A percentile compares a stretch with the other conserved stretches of the same genome.
Evolutionary conservation across 73 alveolate species (phyloP).

Genomic region (Paramecium pentaurelia): DNA sequence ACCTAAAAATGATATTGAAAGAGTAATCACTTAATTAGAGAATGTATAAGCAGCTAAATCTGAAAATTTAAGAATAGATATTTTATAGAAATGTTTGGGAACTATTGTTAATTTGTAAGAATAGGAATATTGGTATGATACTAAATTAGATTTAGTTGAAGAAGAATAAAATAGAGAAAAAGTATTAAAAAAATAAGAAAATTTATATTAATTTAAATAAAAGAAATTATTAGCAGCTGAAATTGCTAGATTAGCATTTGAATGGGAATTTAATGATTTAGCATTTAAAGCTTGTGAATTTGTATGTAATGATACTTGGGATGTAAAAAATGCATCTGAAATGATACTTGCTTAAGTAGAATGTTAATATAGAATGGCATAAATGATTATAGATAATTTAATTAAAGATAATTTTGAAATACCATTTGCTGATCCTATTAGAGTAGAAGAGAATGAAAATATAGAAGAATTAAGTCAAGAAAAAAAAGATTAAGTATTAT

Average conservation of each 20-base stretch:
- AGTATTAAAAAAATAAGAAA: conserved; percentile 73
- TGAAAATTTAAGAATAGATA: conserved; percentile 77
- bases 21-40: conserved; percentile 89
- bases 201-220: conserved; percentile 81
- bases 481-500: conserved; percentile 76
- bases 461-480: conserved; percentile 83
- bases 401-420: conserved; percentile 89
- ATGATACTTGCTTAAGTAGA: conserved; percentile 89
- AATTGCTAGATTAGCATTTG: conserved; percentile 78
- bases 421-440: conserved; percentile 75
- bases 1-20: conserved; percentile 89
- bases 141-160: conserved; percentile 82
- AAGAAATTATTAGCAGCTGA: conserved; percentile 77
- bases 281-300: conserved; percentile 85
- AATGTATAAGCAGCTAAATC: conserved; percentile 87
- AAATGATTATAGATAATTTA: conserved; percentile 85
- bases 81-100: conserved; percentile 54
- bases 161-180: conserved; percentile 87
- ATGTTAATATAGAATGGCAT: conserved; percentile 84
- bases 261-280: conserved; percentile 82
- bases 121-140: conserved; percentile 69
- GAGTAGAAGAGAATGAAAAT: conserved; percentile 74
- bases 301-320: conserved; percentile 80
- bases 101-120: conserved; percentile 35
- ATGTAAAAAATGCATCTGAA: conserved; percentile 86